Evolutionary conservation across 179 eudicot genomes (phyloP).

Genomic region (Pouteria campechiana): DNA sequence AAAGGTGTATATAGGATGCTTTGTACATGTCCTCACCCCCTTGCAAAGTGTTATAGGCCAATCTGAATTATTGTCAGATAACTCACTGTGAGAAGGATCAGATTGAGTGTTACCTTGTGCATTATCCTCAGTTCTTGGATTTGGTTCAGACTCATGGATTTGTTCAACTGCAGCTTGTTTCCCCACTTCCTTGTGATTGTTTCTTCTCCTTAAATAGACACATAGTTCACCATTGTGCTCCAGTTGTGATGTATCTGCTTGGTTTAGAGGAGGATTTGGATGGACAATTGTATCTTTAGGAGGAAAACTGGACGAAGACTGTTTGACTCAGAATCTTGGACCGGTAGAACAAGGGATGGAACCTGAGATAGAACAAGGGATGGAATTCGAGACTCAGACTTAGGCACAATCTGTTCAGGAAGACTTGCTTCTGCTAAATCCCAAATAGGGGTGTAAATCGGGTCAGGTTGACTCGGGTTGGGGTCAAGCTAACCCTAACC

Average conservation of each 20-base stretch:
- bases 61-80: neutral
- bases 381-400: no score
- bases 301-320: neutral
- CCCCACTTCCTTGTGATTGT: no score
- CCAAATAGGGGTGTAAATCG: no score
- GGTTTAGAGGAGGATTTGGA: neutral
- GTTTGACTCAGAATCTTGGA: neutral
- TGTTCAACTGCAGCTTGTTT: neutral
- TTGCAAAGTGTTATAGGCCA: neutral
- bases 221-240: neutral
- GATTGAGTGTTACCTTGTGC: no score
- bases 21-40: neutral
- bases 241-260: neutral
- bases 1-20: neutral
- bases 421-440: no score
- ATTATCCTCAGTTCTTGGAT: no score
- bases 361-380: neutral
- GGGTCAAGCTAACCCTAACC: no score
- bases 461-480: no score
- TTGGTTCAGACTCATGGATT: neutral
- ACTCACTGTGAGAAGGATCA: no score
- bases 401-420: no score
- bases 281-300: neutral
- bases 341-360: neutral
- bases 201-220: neutral